Percentiles rank a stretch among this genome's conserved stretches.
These are phyloP conservation scores for Lentithecium fluviatile DNA, from an alignment of 495 filamentous ascomycete genomes.

Conservation along the genomic window DNA sequence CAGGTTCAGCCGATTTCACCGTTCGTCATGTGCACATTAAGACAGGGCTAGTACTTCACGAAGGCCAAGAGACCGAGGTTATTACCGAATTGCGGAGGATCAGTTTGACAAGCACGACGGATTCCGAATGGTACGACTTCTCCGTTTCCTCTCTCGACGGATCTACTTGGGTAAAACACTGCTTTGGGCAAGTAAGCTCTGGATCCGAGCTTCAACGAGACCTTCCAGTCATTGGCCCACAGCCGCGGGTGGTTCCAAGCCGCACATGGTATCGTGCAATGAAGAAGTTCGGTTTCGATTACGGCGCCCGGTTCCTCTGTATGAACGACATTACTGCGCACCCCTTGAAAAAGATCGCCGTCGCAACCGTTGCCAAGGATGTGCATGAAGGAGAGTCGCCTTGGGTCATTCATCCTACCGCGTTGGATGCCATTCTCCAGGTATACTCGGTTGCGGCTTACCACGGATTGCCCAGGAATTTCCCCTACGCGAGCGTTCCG, in stretches of 20 bases:
- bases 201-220: neutral
- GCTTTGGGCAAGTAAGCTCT: neutral
- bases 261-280: neutral
- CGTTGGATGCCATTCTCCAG: neutral
- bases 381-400: neutral
- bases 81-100: neutral
- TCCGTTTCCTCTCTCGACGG: neutral
- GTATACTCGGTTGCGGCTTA: neutral
- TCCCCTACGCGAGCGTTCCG: neutral
- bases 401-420: neutral
- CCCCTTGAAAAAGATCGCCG: neutral
- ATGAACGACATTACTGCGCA: neutral
- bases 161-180: neutral
- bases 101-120: neutral
- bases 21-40: neutral
- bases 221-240: too few species aligned
- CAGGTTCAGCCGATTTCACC: neutral
- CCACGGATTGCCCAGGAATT: neutral
- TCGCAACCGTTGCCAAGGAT: neutral
- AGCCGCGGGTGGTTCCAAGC: neutral
- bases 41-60: neutral
- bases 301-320: neutral
- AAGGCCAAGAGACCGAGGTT: neutral
- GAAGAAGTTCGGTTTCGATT: neutral
- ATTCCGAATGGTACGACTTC: conserved; percentile 3